phyloP scores from a whole-genome alignment of 371 early-diverging fungal species.

The Mucor plumbeus region DNA sequence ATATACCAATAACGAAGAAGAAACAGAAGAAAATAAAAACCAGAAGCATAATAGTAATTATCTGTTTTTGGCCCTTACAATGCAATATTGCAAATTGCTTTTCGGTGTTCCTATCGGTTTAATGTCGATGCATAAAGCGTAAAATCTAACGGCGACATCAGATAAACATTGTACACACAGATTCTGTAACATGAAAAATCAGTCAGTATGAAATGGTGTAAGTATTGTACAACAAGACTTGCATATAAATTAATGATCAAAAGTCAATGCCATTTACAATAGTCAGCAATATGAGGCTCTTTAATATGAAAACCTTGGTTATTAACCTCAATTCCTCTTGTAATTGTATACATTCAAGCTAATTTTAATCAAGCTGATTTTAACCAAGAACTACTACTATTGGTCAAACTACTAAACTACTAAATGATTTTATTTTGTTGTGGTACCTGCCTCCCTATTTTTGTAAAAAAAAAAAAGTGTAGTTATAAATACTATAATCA shows the following conservation, averaged over 20 bases:
- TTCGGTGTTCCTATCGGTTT: conserved; percentile 2
- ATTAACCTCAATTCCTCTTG: neutral
- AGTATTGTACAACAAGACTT: neutral
- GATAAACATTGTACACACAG: neutral
- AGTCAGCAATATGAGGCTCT: neutral
- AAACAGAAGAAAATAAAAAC: too few relatives aligned
- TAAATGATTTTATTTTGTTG: too few relatives aligned
- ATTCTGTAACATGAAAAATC: neutral
- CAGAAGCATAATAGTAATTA: too few relatives aligned
- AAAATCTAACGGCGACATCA: neutral
- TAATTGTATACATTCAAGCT: neutral
- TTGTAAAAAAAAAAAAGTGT: too few relatives aligned
- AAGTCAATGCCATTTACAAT: neutral
- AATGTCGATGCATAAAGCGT: neutral
- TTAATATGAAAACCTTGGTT: neutral
- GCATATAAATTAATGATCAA: neutral
- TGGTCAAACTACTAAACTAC: too few relatives aligned
- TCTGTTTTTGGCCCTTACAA: too few relatives aligned
- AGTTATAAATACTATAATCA: too few relatives aligned
- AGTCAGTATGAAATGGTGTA: neutral
- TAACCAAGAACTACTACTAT: too few relatives aligned
- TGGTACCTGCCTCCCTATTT: too few relatives aligned
- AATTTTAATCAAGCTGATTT: neutral
- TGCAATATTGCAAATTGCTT: neutral
- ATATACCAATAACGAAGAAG: too few relatives aligned